Percentiles rank a stretch among this genome's conserved stretches.
Evolutionary conservation across 2,329 filamentous ascomycete species (phyloP).

Genomic region (Paecilomyces sp.): DNA sequence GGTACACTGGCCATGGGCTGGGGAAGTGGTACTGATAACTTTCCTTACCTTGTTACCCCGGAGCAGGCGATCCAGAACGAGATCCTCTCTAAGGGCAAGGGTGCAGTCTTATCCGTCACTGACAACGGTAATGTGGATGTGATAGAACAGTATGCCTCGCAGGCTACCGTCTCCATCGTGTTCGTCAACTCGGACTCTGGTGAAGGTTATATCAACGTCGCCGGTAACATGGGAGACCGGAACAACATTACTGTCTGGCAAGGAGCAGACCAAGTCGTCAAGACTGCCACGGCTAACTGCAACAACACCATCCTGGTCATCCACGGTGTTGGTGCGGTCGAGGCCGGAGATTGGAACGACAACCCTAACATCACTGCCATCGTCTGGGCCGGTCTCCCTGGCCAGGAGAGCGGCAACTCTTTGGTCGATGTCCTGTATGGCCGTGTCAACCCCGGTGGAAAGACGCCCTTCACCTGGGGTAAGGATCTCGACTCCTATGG

Average conservation of each 20-base stretch:
- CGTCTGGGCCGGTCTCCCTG: constrained; percentile 67
- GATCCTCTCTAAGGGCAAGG: constrained; percentile 57
- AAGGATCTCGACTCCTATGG: constrained; percentile 48
- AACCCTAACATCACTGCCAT: constrained; percentile 67
- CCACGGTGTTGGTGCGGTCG: constrained; percentile 74
- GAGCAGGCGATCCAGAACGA: constrained; percentile 59
- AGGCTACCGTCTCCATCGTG: constrained; percentile 59
- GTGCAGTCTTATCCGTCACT: constrained; percentile 54
- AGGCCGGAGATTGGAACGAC: constrained; percentile 57
- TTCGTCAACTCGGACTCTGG: constrained; percentile 85
- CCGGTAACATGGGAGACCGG: constrained; percentile 79
- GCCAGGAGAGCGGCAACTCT: constrained; percentile 68
- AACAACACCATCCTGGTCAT: constrained; percentile 90
- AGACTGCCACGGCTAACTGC: constrained; percentile 68
- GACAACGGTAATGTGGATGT: constrained; percentile 51
- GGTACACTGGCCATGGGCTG: constrained; percentile 59
- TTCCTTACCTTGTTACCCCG: constrained; percentile 57
- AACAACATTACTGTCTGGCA: constrained; percentile 90
- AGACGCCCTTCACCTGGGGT: constrained; percentile 57
- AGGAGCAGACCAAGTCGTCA: constrained; percentile 70
- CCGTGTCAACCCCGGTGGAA: constrained; percentile 54
- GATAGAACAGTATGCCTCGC: constrained; percentile 44
- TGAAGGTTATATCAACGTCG: constrained; percentile 78
- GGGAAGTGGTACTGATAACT: constrained; percentile 54
- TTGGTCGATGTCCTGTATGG: constrained; percentile 70